Evolutionary conservation across 179 eudicot genomes (phyloP), one percentile per base, ranked within the genome.

Genomic region (Monotropa hypopitys): DNA sequence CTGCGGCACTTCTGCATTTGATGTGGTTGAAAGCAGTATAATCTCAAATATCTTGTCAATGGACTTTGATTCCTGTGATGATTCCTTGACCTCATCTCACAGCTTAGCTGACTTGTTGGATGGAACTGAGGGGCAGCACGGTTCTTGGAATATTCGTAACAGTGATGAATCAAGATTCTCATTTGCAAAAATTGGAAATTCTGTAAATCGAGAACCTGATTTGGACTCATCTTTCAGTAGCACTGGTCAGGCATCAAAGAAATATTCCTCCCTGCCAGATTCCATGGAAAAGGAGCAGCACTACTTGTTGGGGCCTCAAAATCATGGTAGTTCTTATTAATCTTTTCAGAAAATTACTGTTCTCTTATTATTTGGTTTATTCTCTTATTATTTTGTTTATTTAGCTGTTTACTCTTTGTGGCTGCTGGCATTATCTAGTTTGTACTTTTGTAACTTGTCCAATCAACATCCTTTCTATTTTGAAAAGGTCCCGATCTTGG

Each of bases 41-140:
- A 84, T 88, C 67, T 86, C 90, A 65, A 86, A 86, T 81, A 86
- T 88, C 23, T 75, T 86, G 86, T 88, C 90, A 1, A 72, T 82
- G 74, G 88, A 83, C 75, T 84, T 88, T 63, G 88, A 88, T 72
- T 80, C 84, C 18, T 80, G 81, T 76, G 88, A 85, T 73, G 83
- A 88, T 80, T 83, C 87, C 16, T 76, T 78, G 54, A 71, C 57
- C 59, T 78, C 67, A 67, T 80, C 85, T 77, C 82, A 70, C 68
- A 81, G 66, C 70, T 70, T 80, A 69, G 70, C 79, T 72, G 82
- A 76, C 49, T 61, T 84, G 40, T 65, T 73, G 75, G 84, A 79
- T 26, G 82, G 80, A 63, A 57, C 75, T 76, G 83, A 78, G 77
- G 78, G 80, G 42, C 71, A 49, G 38, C 70, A 75, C 32, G 81